Evolutionary conservation across 108 stramenopile species (phyloP), one percentile per base, ranked within the genome.

Genomic region (Skeletonema tropicum): DNA sequence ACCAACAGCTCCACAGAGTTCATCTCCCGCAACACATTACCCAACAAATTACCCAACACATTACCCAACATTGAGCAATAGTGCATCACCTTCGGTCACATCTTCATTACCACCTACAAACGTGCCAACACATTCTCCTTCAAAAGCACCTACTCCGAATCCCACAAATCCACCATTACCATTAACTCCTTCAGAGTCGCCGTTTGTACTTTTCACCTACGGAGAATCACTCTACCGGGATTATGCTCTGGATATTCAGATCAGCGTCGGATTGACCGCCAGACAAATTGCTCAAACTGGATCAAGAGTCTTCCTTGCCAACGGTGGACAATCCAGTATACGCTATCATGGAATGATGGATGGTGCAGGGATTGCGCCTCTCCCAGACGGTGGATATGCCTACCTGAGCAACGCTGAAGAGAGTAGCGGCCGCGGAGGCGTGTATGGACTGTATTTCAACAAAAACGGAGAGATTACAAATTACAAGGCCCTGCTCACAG

Each of bases 341-440:
- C 35, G 19, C 33, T 62, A 62, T 10, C 61, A 62, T 10, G 61
- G 33, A 5, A 12, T 12, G 8, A 62, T 62, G 61, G 61, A 62
- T 62, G 61, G 32, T 19, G 32, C 61, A 33, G 61, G 61, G 8
- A 62, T 62, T 21, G 61, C 61, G 9, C 19, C 7, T 6, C 36
- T 62, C 35, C 52, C 52, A 25, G 61, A 36, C 32, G 61, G 36
- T 0, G 61, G 61, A 21, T 62, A 62, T 38, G 61, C 23, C 26
- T 90, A 90, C 60, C 60, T 86, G 7, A 84, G 85, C 76, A 90
- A 90, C 73, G 72, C 85, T 15, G 89, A 90, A 71, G 62, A 70
- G 21, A 13, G 26, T 4, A 30, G 57, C 9, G 67, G 67, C 8
- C 31, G 52, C 17, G 86, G 86, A 25, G 88, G 88, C 1, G 88